phyloP scores from a whole-genome alignment of 75 land plant genomes.

The Adiantum capillusveneris region DNA sequence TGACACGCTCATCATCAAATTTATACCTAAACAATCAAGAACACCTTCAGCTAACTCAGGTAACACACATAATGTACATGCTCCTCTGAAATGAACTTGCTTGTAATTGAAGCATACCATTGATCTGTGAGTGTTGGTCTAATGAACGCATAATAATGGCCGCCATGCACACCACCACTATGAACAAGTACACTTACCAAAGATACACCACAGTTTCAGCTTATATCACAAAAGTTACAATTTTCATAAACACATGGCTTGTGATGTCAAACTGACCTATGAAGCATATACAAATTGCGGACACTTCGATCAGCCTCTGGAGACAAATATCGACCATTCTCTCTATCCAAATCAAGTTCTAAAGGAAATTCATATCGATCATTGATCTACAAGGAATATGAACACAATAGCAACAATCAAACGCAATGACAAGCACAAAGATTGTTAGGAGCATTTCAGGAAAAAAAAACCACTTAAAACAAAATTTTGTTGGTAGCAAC shows the following conservation, averaged over 20 bases:
- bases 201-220: too few species aligned
- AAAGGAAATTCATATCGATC: constrained; percentile 73
- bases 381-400: constrained; percentile 46
- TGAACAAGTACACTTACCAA: constrained; percentile 64
- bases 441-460: too few species aligned
- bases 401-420: too few species aligned
- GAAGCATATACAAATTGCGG: constrained; percentile 66
- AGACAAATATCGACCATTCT: constrained; percentile 59
- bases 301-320: constrained; percentile 76
- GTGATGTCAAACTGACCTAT: constrained; percentile 32
- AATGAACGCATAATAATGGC: constrained; percentile 87
- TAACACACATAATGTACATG: background rate
- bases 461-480: too few species aligned
- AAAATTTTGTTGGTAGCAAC: too few species aligned
- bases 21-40: constrained; percentile 83
- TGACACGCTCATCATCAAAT: constrained; percentile 89
- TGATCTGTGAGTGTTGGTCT: constrained; percentile 76
- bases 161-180: constrained; percentile 84
- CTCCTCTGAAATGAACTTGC: too few species aligned
- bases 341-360: constrained; percentile 68
- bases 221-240: too few species aligned
- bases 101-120: too few species aligned
- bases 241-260: background rate
- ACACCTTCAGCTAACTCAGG: background rate
- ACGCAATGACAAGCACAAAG: too few species aligned